Evolutionary conservation across 2,329 filamentous ascomycete species (phyloP), one percentile per base, ranked within the genome.

Genomic region (Chaetomium strumarium): DNA sequence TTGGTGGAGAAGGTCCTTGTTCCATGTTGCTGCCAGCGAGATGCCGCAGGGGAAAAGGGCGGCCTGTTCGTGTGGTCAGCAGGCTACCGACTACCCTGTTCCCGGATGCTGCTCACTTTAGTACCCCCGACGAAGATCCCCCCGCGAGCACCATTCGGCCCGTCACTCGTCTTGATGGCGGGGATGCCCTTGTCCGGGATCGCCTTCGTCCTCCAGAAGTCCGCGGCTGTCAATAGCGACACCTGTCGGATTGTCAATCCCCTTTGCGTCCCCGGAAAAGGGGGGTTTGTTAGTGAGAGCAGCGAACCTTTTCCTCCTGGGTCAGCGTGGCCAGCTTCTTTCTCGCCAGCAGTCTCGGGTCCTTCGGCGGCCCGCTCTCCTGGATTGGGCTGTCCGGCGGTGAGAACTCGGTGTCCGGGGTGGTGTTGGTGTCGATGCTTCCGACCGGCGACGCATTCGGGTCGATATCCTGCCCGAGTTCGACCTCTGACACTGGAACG

Each of bases 11-110:
- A 92, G 72, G 6, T 84, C 76, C 44, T 80, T 77, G 63, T 92
- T 88, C 85, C 86, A 93, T 33, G 88, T 90, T 39, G 87, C 85
- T 8, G 86, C 88, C 41, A 92, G 77, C 0, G 85, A 89, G 51
- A 89, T 83, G 51, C 86, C 87, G 60, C 87, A 91, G 8, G 88
- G 88, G 58, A 92, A 87, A 43, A 90, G 77, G 16, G 88, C 88
- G 37, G 88, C 86, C 73, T 88, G 64, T 50, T 9, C 19, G 3
- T 12, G 39, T 31, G 37, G 40, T 60, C 7, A 61, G 55, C 52
- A 20, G 31, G 17, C 3, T 39, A 6, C 29, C 16, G 37, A 33
- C 31, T 36, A 29, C 16, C 40, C 6, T 5, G 17, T 47, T 20
- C 20, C 2, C 9, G 14, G 30, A 14, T 31, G 17, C 41, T 42